phyloP scores from a whole-genome alignment of 768 basidiomycete genomes.

The Calocybe indica region DNA sequence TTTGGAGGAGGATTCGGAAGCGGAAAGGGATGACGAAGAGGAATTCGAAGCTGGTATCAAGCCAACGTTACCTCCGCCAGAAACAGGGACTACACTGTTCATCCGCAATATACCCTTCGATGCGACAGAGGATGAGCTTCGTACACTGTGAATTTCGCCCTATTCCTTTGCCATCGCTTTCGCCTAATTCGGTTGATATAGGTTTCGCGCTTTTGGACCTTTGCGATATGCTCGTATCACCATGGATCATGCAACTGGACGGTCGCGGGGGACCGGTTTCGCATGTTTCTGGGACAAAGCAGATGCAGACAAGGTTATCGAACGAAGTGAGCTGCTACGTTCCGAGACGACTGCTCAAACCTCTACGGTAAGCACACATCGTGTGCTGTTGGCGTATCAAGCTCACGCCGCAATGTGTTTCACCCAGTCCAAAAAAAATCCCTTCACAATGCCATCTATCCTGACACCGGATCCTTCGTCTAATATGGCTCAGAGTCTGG shows the following conservation, averaged over 20 bases:
- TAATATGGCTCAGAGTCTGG: constrained; percentile 72
- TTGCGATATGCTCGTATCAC: constrained; percentile 92
- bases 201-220: constrained; percentile 89
- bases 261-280: constrained; percentile 93
- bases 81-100: constrained; percentile 88
- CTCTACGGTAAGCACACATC: constrained; percentile 27
- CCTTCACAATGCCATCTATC: constrained; percentile 82
- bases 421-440: constrained; percentile 64
- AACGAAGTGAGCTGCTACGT: constrained; percentile 70
- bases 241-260: constrained; percentile 73
- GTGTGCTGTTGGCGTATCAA: constrained; percentile 8
- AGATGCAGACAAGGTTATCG: constrained; percentile 80
- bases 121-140: constrained; percentile 89
- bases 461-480: constrained; percentile 93
- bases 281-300: constrained; percentile 95
- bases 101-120: constrained; percentile 90
- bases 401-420: not conserved
- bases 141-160: constrained; percentile 56
- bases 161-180: not conserved
- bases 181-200: constrained; percentile 20
- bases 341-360: constrained; percentile 41
- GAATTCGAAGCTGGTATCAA: constrained; percentile 43
- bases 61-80: constrained; percentile 74
- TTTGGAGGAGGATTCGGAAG: constrained; percentile 30
- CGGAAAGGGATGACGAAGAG: constrained; percentile 23